A percentile compares a stretch with the other conserved stretches of the same genome.
phyloP scores from a whole-genome alignment of 495 filamentous ascomycete species.

The Neurospora tetrasperma region DNA sequence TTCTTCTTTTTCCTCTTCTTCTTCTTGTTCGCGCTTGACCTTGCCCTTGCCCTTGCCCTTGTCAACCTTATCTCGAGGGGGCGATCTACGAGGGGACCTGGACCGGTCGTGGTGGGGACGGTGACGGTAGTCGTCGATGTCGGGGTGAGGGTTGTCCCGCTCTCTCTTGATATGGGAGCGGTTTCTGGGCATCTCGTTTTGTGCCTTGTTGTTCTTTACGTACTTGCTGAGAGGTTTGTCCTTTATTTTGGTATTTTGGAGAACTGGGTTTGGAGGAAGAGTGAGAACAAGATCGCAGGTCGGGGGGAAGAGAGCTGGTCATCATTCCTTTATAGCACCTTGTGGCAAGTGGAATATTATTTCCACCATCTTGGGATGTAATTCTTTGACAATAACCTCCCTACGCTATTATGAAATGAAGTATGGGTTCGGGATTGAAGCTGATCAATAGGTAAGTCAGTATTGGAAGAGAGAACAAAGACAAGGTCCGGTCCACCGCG shows the following conservation, averaged over 20 bases:
- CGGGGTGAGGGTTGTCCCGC: not conserved
- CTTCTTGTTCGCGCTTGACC: not conserved
- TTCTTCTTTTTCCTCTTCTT: not conserved
- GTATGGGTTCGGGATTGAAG: not conserved
- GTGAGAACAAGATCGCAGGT: not conserved
- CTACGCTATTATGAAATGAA: too few relatives aligned
- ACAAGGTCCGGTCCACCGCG: not conserved
- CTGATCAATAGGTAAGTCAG: not conserved
- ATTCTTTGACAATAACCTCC: not conserved
- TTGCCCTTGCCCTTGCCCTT: not conserved
- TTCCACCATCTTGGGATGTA: not conserved
- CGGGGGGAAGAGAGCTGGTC: not conserved
- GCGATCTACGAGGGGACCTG: not conserved
- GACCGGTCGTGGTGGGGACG: not conserved
- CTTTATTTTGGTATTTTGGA: too few relatives aligned
- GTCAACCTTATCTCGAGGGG: not conserved
- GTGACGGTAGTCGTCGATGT: not conserved
- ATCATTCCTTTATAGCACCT: not conserved
- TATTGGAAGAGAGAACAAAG: not conserved
- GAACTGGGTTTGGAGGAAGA: not conserved
- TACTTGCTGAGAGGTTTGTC: too few relatives aligned
- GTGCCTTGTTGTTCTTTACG: not conserved
- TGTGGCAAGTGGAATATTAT: not conserved
- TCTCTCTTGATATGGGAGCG: not conserved
- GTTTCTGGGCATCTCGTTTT: not conserved